These are phyloP conservation scores for Cystoisospora suis DNA, from an alignment of 169 alveolate species.

Conservation along the genomic window DNA sequence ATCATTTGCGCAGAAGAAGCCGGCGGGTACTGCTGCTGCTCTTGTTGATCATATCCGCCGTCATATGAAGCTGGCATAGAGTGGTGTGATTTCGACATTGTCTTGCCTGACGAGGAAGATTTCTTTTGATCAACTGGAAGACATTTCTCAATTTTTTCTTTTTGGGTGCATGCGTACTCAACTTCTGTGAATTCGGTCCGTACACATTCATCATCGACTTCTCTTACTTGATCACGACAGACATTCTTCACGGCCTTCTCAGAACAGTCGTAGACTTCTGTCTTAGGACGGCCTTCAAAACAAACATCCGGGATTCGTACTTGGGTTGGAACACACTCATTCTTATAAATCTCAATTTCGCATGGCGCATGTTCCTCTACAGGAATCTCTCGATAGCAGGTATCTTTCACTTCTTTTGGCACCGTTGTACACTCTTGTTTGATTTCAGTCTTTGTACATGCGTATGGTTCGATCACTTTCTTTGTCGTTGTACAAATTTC, in stretches of 20 bases:
- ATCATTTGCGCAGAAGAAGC: background rate
- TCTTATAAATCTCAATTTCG: constrained; percentile 24
- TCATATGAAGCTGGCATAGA: background rate
- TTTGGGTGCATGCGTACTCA: constrained; percentile 8
- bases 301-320: constrained; percentile 29
- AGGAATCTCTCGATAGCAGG: constrained; percentile 34
- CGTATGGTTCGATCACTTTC: constrained; percentile 20
- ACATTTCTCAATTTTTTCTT: constrained; percentile 10
- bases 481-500: constrained; percentile 7
- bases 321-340: constrained; percentile 24
- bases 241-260: background rate
- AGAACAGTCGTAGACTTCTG: constrained; percentile 35
- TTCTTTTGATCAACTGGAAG: background rate
- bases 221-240: background rate
- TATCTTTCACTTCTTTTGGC: background rate
- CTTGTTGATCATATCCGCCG: background rate
- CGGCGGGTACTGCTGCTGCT: background rate
- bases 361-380: constrained; percentile 24
- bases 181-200: constrained; percentile 19
- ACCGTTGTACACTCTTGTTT: constrained; percentile 12
- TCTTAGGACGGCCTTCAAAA: constrained; percentile 18
- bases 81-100: background rate
- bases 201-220: constrained; percentile 13
- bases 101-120: background rate
- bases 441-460: constrained; percentile 24